A percentile compares a stretch with the other conserved stretches of the same genome.
Conservation (phyloP, 441 rosid species). For the Syzygium syzygioides region DNA sequence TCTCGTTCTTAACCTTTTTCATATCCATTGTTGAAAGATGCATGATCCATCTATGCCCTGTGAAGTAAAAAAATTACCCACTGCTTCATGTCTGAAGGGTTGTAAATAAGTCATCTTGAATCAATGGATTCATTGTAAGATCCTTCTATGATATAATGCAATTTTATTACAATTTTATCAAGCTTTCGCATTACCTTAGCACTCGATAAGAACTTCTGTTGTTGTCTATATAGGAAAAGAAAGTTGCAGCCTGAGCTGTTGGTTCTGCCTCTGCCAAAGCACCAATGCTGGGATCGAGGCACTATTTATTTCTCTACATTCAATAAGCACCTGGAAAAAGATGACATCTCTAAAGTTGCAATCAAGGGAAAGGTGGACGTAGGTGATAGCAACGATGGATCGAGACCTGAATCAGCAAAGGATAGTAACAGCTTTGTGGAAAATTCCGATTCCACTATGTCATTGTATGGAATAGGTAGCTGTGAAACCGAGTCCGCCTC, state of each 20-base stretch:
- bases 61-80: background rate
- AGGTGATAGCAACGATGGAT: background rate
- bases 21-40: background rate
- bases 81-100: background rate
- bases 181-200: background rate
- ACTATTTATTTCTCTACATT: background rate
- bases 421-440: background rate
- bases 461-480: background rate
- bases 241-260: conserved; percentile 4
- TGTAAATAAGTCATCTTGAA: background rate
- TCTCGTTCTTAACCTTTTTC: background rate
- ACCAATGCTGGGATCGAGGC: background rate
- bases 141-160: background rate
- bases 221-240: conserved; percentile 4
- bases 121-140: background rate
- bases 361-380: background rate
- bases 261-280: conserved; percentile 5
- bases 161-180: background rate
- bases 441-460: background rate
- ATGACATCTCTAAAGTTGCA: background rate
- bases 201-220: background rate
- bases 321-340: background rate
- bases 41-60: background rate
- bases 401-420: background rate
- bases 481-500: background rate